A percentile compares a stretch with the other conserved stretches of the same genome.
Conservation (phyloP, 2,329 filamentous ascomycete genomes). For the Ascocoryne sarcoides region DNA sequence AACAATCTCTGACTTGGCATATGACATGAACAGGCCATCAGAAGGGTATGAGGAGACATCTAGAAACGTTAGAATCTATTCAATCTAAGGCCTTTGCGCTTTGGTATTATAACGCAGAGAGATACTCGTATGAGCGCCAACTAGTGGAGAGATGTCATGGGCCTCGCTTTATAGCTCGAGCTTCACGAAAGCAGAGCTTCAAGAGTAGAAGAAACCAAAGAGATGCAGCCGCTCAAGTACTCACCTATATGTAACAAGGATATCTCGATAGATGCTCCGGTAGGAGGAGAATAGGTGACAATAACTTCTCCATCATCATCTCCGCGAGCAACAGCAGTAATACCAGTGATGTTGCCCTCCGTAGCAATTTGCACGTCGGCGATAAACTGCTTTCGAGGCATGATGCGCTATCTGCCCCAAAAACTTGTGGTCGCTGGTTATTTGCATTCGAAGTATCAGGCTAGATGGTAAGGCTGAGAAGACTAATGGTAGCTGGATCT, state of each 20-base stretch:
- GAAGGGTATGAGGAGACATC: conserved; percentile 49
- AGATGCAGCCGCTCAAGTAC: too few species aligned
- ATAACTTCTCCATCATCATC: conserved; percentile 65
- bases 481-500: too few species aligned
- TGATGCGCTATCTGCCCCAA: conserved; percentile 27
- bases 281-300: conserved; percentile 42
- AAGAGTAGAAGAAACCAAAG: neutral
- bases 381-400: conserved; percentile 60
- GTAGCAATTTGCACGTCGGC: conserved; percentile 41
- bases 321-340: conserved; percentile 49
- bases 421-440: too few species aligned
- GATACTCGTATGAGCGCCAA: too few species aligned
- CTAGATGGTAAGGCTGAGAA: too few species aligned
- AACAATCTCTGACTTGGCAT: conserved; percentile 38
- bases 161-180: too few species aligned
- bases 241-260: too few species aligned
- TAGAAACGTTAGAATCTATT: conserved; percentile 15
- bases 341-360: conserved; percentile 33
- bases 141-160: too few species aligned
- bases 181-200: too few species aligned
- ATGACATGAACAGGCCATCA: conserved; percentile 43
- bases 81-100: too few species aligned
- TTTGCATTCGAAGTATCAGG: too few species aligned
- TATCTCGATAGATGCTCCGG: conserved; percentile 20
- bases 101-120: too few species aligned